A percentile compares a stretch with the other conserved stretches of the same genome.
phyloP scores from a whole-genome alignment of 352 stramenopile species.

The Pythium apleroticum region DNA sequence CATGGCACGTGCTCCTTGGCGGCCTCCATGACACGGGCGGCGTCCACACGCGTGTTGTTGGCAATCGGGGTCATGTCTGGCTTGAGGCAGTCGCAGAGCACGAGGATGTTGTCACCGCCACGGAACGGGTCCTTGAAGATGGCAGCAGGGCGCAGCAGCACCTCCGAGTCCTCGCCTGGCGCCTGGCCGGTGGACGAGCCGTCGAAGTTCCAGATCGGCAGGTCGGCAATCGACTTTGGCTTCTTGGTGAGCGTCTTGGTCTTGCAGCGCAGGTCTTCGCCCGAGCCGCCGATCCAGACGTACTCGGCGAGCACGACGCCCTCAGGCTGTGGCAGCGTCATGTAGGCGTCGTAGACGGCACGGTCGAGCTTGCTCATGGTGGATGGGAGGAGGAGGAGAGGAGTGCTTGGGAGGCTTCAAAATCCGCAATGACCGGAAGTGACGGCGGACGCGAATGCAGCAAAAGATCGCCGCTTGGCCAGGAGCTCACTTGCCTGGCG shows the following conservation, averaged over 20 bases:
- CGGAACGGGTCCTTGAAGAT: constrained; percentile 98
- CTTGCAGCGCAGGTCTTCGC: constrained; percentile 93
- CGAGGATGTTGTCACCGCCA: constrained; percentile 93
- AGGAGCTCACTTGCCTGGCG: background rate
- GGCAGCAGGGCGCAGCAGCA: constrained; percentile 90
- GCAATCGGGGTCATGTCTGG: constrained; percentile 90
- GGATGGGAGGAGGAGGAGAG: constrained; percentile 8
- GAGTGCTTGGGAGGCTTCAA: constrained; percentile 26
- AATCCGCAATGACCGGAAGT: constrained; percentile 30
- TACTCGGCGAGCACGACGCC: constrained; percentile 89
- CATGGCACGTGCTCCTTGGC: constrained; percentile 68
- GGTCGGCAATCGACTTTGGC: constrained; percentile 66
- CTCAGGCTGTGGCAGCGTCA: constrained; percentile 50
- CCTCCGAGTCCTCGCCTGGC: constrained; percentile 96
- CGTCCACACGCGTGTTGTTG: constrained; percentile 90
- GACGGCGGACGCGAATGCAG: background rate
- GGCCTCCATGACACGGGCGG: constrained; percentile 68
- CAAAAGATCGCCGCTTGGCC: constrained; percentile 14
- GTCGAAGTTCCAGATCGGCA: constrained; percentile 98
- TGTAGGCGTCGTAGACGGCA: constrained; percentile 80
- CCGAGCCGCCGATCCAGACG: constrained; percentile 94
- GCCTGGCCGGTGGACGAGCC: constrained; percentile 96
- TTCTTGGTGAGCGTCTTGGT: constrained; percentile 88
- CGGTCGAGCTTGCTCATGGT: constrained; percentile 84
- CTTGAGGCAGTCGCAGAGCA: constrained; percentile 97